A percentile compares a stretch with the other conserved stretches of the same genome.
phyloP scores from a whole-genome alignment of 1,284 basidiomycete genomes.

The Sporisorium scitamineum region DNA sequence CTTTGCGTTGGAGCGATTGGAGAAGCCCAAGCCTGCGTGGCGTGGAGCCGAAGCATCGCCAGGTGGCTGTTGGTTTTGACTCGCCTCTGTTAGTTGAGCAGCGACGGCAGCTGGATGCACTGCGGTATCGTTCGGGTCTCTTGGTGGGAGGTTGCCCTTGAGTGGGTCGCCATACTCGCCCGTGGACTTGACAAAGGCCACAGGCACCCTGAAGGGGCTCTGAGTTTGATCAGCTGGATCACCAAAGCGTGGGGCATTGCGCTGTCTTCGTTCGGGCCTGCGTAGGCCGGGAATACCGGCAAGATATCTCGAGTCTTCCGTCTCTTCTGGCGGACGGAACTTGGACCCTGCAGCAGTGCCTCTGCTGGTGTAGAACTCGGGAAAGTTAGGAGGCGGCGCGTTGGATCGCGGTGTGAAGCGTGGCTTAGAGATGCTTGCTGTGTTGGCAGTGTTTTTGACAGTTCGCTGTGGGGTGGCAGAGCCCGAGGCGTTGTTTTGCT shows the following conservation, averaged over 20 bases:
- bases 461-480: constrained; percentile 23
- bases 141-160: constrained; percentile 30
- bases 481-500: constrained; percentile 7
- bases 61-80: constrained; percentile 17
- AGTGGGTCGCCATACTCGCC: constrained; percentile 47
- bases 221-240: constrained; percentile 35
- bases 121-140: constrained; percentile 9
- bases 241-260: constrained; percentile 28
- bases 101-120: constrained; percentile 10
- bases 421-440: constrained; percentile 11
- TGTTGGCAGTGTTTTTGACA: neutral
- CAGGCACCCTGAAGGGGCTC: constrained; percentile 42
- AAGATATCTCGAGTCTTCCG: constrained; percentile 45
- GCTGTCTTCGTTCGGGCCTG: constrained; percentile 18
- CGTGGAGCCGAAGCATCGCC: constrained; percentile 19
- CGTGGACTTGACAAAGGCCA: constrained; percentile 56
- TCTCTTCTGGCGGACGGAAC: constrained; percentile 49
- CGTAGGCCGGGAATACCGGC: constrained; percentile 52
- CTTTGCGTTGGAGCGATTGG: constrained; percentile 20
- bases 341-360: constrained; percentile 22
- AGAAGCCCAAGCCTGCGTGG: constrained; percentile 54
- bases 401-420: constrained; percentile 28
- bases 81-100: constrained; percentile 19
- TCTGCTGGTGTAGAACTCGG: constrained; percentile 45
- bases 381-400: constrained; percentile 30